Conservation (phyloP, 768 basidiomycete genomes). For the Phylloporus arenicola region DNA sequence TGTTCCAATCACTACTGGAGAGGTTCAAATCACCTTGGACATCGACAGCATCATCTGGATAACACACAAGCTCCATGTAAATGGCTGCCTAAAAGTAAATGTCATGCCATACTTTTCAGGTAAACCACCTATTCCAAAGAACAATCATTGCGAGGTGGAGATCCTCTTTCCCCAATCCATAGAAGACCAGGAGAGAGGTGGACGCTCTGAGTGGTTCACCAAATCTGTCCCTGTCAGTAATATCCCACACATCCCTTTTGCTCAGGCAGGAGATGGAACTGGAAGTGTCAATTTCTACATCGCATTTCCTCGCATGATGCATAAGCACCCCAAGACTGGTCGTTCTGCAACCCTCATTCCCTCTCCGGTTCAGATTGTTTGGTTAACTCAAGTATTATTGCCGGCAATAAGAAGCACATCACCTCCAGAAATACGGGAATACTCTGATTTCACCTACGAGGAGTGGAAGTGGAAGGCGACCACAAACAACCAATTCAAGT, state of each 20-base stretch:
- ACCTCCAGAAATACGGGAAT: constrained; percentile 4
- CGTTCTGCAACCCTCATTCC: background rate
- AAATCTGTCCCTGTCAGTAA: background rate
- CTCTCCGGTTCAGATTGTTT: background rate
- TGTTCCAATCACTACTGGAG: background rate
- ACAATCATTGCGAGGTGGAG: constrained; percentile 4
- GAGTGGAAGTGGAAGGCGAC: constrained; percentile 12
- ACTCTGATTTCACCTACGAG: constrained; percentile 4
- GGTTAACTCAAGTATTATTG: constrained; percentile 4
- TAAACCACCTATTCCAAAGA: constrained; percentile 1
- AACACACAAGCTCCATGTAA: background rate
- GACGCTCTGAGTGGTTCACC: constrained; percentile 1
- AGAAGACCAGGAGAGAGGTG: background rate
- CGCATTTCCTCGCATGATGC: constrained; percentile 6
- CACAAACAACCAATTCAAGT: constrained; percentile 2
- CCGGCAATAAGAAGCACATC: constrained; percentile 2
- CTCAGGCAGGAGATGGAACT: background rate
- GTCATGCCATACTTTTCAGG: constrained; percentile 1
- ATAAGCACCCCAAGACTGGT: background rate
- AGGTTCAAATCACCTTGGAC: constrained; percentile 1
- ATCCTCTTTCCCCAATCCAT: background rate
- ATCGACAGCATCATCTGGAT: constrained; percentile 8
- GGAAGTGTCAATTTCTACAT: constrained; percentile 5
- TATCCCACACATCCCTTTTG: constrained; percentile 2
- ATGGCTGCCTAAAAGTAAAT: background rate